A percentile compares a stretch with the other conserved stretches of the same genome.
These are phyloP conservation scores for Quercus tomentella DNA, from an alignment of 331 rosid genomes.

Conservation along the genomic window DNA sequence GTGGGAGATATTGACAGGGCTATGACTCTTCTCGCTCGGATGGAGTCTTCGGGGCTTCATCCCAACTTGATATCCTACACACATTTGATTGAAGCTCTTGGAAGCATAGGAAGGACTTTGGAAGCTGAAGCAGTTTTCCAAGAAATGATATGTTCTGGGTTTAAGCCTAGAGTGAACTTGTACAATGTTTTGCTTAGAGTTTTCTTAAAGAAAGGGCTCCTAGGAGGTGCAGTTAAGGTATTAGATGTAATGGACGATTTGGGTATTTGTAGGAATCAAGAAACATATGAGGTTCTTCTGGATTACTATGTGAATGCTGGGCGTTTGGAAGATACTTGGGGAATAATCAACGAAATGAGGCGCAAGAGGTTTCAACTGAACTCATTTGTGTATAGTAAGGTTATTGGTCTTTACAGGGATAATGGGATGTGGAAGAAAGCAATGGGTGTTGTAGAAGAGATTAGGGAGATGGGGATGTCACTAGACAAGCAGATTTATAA, in stretches of 20 bases:
- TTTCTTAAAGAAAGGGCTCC: constrained; percentile 66
- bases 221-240: constrained; percentile 41
- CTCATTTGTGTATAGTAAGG: constrained; percentile 57
- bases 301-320: constrained; percentile 70
- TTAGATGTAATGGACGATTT: constrained; percentile 42
- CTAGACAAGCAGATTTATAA: constrained; percentile 56
- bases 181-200: constrained; percentile 64
- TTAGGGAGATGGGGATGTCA: constrained; percentile 47
- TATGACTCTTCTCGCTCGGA: constrained; percentile 49
- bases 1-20: constrained; percentile 51
- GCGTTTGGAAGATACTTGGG: constrained; percentile 78
- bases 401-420: constrained; percentile 64
- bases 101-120: constrained; percentile 62
- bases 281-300: constrained; percentile 55
- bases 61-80: constrained; percentile 37
- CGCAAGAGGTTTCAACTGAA: constrained; percentile 38
- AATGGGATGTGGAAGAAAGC: constrained; percentile 96
- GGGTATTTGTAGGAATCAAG: constrained; percentile 32
- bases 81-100: constrained; percentile 56
- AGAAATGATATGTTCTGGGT: constrained; percentile 52
- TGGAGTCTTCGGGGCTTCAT: constrained; percentile 52
- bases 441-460: constrained; percentile 53
- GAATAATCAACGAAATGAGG: constrained; percentile 60
- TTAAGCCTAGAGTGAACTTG: constrained; percentile 38
- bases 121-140: constrained; percentile 68